Evolutionary conservation across 306 rosid species (phyloP).

Genomic region (Heteromeles arbutifolia): DNA sequence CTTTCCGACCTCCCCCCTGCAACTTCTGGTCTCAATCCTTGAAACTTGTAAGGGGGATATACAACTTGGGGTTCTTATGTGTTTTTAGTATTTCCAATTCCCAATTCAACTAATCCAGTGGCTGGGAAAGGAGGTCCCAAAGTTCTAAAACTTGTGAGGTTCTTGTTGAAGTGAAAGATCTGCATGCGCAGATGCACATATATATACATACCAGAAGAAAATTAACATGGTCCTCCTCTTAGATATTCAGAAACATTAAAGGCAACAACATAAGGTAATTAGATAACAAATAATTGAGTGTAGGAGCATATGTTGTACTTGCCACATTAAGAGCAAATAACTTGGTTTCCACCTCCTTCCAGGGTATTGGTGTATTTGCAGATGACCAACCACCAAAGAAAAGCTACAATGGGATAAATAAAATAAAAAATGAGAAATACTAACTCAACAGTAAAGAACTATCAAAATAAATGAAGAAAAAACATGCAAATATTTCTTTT

Average conservation of each 20-base stretch:
- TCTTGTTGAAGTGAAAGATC: neutral
- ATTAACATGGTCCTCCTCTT: neutral
- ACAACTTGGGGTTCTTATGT: too few species aligned
- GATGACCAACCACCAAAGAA: slow-evolving; percentile 72
- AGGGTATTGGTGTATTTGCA: slow-evolving; percentile 62
- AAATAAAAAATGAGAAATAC: slow-evolving; percentile 9
- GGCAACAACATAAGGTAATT: slow-evolving; percentile 1
- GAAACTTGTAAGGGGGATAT: too few species aligned
- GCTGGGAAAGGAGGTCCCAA: neutral
- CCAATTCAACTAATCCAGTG: neutral
- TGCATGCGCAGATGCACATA: neutral
- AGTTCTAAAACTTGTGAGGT: neutral
- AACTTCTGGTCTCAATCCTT: too few species aligned
- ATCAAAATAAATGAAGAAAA: neutral
- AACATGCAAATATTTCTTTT: neutral
- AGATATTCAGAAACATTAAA: neutral
- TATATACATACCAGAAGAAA: neutral
- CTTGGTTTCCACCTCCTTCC: slow-evolving; percentile 96
- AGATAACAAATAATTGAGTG: neutral
- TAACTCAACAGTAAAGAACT: neutral
- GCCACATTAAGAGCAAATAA: slow-evolving; percentile 88
- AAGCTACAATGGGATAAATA: slow-evolving; percentile 43
- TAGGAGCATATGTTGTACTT: slow-evolving; percentile 37
- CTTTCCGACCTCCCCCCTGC: too few species aligned
- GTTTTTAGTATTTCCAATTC: too few species aligned